Conservation (phyloP, 1,284 basidiomycete species). For the Cystobasidiaceae sp. region DNA sequence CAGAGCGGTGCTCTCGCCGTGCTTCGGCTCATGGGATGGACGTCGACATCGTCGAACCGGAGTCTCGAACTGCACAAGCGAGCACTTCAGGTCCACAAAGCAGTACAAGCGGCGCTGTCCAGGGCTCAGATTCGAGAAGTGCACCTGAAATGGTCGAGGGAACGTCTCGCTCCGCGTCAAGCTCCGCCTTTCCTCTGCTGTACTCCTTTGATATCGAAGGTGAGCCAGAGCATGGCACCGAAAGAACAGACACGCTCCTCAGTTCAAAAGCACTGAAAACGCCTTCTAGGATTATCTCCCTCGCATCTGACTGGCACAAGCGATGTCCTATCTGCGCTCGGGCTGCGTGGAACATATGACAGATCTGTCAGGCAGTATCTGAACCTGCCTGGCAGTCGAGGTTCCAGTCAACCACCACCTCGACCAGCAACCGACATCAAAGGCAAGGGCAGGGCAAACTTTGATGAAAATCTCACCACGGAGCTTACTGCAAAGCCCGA, state of each 20-base stretch:
- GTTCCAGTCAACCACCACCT: too few relatives aligned
- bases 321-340: conserved; percentile 37
- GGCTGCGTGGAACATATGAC: conserved; percentile 36
- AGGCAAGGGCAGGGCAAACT: conserved; percentile 31
- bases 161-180: too few relatives aligned
- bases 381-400: not conserved
- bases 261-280: not conserved
- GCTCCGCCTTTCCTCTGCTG: too few relatives aligned
- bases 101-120: not conserved
- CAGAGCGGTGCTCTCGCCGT: not conserved
- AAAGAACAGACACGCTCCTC: not conserved
- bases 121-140: not conserved
- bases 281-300: not conserved
- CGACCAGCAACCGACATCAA: conserved; percentile 33
- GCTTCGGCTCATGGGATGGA: conserved; percentile 23
- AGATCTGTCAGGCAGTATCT: conserved; percentile 38
- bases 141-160: not conserved
- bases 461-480: not conserved
- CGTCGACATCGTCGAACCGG: conserved; percentile 5
- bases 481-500: not conserved
- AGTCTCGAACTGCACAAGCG: not conserved
- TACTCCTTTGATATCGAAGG: conserved; percentile 7
- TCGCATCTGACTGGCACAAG: conserved; percentile 34
- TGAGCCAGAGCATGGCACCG: not conserved
- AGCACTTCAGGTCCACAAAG: not conserved